Evolutionary conservation across 2,329 filamentous ascomycete species (phyloP).

Genomic region (Corynespora cassiicola): DNA sequence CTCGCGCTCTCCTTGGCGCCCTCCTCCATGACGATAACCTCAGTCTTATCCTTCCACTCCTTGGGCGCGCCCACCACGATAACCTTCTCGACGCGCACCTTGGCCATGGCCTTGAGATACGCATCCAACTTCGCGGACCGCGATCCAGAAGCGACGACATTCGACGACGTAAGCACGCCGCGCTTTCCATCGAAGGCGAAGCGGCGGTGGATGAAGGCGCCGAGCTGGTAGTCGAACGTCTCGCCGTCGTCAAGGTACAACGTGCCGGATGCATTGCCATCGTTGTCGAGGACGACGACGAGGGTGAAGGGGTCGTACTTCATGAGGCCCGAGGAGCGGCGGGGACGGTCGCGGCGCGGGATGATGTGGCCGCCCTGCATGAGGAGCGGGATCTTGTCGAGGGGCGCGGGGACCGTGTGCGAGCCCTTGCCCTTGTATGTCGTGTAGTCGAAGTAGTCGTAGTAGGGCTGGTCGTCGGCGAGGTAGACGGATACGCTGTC

Average conservation of each 20-base stretch:
- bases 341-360: constrained; percentile 84
- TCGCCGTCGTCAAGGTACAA: constrained; percentile 95
- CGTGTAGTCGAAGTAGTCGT: constrained; percentile 92
- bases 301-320: constrained; percentile 94
- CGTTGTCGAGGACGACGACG: constrained; percentile 73
- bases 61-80: constrained; percentile 81
- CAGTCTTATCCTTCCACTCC: constrained; percentile 70
- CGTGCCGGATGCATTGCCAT: constrained; percentile 77
- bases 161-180: constrained; percentile 71
- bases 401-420: constrained; percentile 74
- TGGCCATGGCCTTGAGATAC: constrained; percentile 80
- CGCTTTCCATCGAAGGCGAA: constrained; percentile 69
- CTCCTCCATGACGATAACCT: constrained; percentile 70
- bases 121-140: constrained; percentile 69
- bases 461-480: constrained; percentile 88
- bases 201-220: constrained; percentile 84
- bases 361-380: constrained; percentile 95
- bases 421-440: constrained; percentile 76
- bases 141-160: constrained; percentile 43
- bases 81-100: constrained; percentile 82
- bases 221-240: constrained; percentile 83
- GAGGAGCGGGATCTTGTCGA: constrained; percentile 86
- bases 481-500: constrained; percentile 81
- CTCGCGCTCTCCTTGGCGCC: constrained; percentile 51
- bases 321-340: constrained; percentile 88